Evolutionary conservation across 108 stramenopile genomes (phyloP).

Genomic region (Phaeodactylum tricornutum): DNA sequence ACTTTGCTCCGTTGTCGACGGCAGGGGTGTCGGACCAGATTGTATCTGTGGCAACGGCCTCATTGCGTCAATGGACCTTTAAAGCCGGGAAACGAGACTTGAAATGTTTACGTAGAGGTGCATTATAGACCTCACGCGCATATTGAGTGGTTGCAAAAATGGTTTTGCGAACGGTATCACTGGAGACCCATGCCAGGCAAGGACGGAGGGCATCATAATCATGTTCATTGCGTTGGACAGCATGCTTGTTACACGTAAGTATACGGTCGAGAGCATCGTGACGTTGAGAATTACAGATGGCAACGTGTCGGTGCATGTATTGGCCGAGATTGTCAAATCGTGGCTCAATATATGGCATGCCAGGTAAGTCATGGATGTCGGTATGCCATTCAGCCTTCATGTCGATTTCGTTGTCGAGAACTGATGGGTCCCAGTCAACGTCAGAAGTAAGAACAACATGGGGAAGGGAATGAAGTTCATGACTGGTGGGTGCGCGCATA

Average conservation of each 20-base stretch:
- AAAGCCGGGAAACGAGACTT: constrained; percentile 2
- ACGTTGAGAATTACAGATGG: too few relatives aligned
- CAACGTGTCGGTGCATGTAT: too few relatives aligned
- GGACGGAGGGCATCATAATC: constrained; percentile 3
- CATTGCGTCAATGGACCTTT: constrained; percentile 10
- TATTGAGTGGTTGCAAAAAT: constrained; percentile 1
- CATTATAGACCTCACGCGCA: not conserved
- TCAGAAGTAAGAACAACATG: constrained; percentile 8
- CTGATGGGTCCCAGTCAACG: constrained; percentile 16
- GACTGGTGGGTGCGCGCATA: not conserved
- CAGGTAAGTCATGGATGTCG: too few relatives aligned
- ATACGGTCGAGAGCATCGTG: too few relatives aligned
- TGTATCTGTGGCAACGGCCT: constrained; percentile 10
- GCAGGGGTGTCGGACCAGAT: constrained; percentile 3
- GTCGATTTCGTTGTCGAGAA: constrained; percentile 7
- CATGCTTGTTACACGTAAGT: too few relatives aligned
- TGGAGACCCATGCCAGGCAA: constrained; percentile 8
- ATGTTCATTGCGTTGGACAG: too few relatives aligned
- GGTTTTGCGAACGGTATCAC: constrained; percentile 1
- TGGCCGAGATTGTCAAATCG: too few relatives aligned
- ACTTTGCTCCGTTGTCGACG: not conserved
- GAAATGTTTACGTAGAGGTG: not conserved
- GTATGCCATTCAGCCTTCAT: not conserved
- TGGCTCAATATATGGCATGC: too few relatives aligned
- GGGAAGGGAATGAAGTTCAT: constrained; percentile 1